phyloP scores from a whole-genome alignment of 2,329 filamentous ascomycete species.

The Talaromyces funiculosus region DNA sequence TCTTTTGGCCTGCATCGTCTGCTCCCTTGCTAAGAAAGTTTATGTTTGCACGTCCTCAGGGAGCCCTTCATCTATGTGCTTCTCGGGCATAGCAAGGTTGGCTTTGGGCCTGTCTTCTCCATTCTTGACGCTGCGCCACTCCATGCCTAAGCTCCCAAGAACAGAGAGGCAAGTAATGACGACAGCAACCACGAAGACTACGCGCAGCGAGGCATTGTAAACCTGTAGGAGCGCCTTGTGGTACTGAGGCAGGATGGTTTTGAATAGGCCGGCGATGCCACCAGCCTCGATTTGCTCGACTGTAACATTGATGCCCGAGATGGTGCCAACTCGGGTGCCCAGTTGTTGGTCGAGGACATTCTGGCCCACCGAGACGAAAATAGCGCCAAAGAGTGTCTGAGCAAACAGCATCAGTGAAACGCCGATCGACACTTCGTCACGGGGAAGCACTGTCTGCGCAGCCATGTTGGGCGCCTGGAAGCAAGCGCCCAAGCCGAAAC shows the following conservation, averaged over 20 bases:
- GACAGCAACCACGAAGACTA: slow-evolving; percentile 6
- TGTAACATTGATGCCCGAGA: slow-evolving; percentile 14
- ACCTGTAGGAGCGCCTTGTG: neutral
- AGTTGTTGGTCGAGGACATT: slow-evolving; percentile 25
- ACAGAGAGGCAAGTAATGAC: slow-evolving; percentile 7
- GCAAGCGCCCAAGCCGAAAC: slow-evolving; percentile 17
- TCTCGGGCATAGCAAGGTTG: too few relatives aligned
- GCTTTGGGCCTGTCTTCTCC: too few relatives aligned
- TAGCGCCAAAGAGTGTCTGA: slow-evolving; percentile 22
- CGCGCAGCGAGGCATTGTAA: slow-evolving; percentile 5
- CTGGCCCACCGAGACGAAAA: slow-evolving; percentile 27
- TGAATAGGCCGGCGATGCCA: slow-evolving; percentile 1
- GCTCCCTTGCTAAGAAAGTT: too few relatives aligned
- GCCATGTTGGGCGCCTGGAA: slow-evolving; percentile 18
- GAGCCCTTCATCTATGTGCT: too few relatives aligned
- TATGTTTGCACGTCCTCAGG: too few relatives aligned
- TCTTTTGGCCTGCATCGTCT: too few relatives aligned
- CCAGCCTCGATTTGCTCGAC: neutral
- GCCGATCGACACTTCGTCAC: slow-evolving; percentile 23
- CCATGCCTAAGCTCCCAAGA: slow-evolving; percentile 6
- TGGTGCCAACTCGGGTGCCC: slow-evolving; percentile 18
- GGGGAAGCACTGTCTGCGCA: slow-evolving; percentile 20
- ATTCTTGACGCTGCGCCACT: slow-evolving; percentile 11
- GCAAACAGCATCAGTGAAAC: slow-evolving; percentile 21
- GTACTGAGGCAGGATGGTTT: slow-evolving; percentile 4